Percentiles rank a stretch among this genome's conserved stretches.
These are phyloP conservation scores for Kwoniella shandongensis DNA, from an alignment of 768 basidiomycete genomes.

Conservation along the genomic window DNA sequence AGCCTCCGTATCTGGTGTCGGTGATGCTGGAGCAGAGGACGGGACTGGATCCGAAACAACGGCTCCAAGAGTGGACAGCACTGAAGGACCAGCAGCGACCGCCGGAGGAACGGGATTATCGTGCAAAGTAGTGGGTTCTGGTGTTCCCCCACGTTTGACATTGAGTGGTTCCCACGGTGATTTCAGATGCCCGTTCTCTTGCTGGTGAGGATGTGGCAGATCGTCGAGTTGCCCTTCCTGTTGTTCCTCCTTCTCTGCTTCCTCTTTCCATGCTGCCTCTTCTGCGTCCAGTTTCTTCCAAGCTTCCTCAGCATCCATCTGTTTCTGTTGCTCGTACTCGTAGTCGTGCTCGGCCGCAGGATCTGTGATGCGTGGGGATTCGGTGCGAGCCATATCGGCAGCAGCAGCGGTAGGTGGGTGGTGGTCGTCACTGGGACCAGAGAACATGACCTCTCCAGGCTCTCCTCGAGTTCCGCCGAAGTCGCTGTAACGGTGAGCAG, in stretches of 20 bases:
- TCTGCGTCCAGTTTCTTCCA: conserved; percentile 26
- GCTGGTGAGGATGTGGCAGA: conserved; percentile 12
- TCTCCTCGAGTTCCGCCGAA: conserved; percentile 30
- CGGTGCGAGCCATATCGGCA: background rate
- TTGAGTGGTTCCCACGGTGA: conserved; percentile 45
- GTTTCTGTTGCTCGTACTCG: conserved; percentile 43
- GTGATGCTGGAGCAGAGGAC: background rate
- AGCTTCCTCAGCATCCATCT: conserved; percentile 20
- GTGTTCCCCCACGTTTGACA: conserved; percentile 25
- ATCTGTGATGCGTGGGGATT: background rate
- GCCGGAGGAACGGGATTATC: conserved; percentile 1
- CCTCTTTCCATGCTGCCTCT: conserved; percentile 24
- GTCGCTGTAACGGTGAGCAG: conserved; percentile 25
- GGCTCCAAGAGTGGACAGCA: background rate
- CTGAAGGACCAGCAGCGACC: background rate
- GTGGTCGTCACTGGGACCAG: conserved; percentile 10
- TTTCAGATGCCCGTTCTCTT: conserved; percentile 2
- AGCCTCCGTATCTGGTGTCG: background rate
- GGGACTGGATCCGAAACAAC: background rate
- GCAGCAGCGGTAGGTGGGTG: background rate
- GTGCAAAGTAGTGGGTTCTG: conserved; percentile 16
- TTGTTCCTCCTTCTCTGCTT: conserved; percentile 9
- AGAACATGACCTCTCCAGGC: conserved; percentile 19
- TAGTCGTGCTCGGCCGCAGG: conserved; percentile 26
- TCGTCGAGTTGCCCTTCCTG: background rate